Base-by-base conservation (phyloP, 1,139 yeast genomes). In the Nakaseomyces delphensis region DNA sequence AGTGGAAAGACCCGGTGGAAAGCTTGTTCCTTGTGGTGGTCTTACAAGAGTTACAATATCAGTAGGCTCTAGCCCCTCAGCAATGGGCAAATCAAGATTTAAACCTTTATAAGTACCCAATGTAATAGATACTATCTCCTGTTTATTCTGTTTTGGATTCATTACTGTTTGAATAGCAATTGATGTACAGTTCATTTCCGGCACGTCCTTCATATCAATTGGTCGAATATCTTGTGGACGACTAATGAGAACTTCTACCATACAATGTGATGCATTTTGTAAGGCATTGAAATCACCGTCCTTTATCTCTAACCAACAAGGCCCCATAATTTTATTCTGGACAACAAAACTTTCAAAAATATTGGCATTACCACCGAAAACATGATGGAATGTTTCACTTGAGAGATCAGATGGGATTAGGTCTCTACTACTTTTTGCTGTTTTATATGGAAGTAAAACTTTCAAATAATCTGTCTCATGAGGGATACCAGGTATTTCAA, bases 251-350 rank as follows among this genome's bases (percentile, higher is more conserved):
- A 82, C 77, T 55, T 87, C 96, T 20, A 84, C 73, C 46, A 76
- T 76, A 65, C 95, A 84, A 69, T 89, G 94, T 0, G 96, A 80
- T 1, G 85, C 72, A 54, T 82, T 82, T 45, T 69, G 73, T 45
- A 81, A 66, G 1, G 77, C 62, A 16, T 64, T 61, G 52, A 84
- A 83, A 51, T 81, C 77, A 37, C 82, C 82, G 39, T 74, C 70
- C 35, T 71, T 68, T 40, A 93, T 69, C 43, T 82, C 82, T 42
- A 91, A 68, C 98, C 98, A 91, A 59, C 98, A 87, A 1, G 99
- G 99, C 4, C 99, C 99, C 96, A 87, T 87, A 35, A 91, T 72
- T 51, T 82, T 79, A 53, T 84, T 74, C 59, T 83, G 85, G 24
- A 87, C 59, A 10, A 86, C 95, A 64, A 91, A 86, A 11, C 86